Conservation (phyloP, 306 rosid genomes). For the Neltuma alba region DNA sequence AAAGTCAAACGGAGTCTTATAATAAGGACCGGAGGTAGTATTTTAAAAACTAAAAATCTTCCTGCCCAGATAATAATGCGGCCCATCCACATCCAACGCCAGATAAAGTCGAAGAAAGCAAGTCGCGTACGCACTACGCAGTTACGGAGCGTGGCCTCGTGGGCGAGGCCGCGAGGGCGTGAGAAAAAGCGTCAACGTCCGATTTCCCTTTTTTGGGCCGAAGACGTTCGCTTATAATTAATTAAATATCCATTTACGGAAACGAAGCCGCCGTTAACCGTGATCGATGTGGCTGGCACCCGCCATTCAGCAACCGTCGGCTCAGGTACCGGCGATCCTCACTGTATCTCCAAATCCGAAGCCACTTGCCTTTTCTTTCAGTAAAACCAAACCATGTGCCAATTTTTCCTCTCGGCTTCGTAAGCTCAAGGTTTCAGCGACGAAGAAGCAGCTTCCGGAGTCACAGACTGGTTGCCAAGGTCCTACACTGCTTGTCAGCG, state of each 20-base stretch:
- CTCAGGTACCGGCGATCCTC: background rate
- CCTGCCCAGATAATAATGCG: no score
- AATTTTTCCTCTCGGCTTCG: constrained; percentile 26
- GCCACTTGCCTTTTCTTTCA: background rate
- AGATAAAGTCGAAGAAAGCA: no score
- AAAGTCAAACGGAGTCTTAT: no score
- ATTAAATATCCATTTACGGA: constrained; percentile 1
- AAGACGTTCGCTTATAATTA: background rate
- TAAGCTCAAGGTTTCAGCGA: constrained; percentile 42
- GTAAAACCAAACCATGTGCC: constrained; percentile 13
- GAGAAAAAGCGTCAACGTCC: background rate
- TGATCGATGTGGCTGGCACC: constrained; percentile 45
- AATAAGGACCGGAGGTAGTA: no score
- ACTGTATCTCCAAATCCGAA: constrained; percentile 18
- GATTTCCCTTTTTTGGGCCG: background rate
- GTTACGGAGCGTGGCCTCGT: no score
- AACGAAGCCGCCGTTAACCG: background rate
- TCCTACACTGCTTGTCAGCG: constrained; percentile 12
- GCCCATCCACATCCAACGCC: no score
- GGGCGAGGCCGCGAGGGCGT: background rate
- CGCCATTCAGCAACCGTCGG: constrained; percentile 6
- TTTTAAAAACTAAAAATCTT: no score
- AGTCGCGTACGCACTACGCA: no score
- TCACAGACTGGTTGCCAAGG: constrained; percentile 32
- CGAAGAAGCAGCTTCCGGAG: constrained; percentile 45